A percentile compares a stretch with the other conserved stretches of the same genome.
Conservation (phyloP, 306 rosid species). For the Prunus salicina region DNA sequence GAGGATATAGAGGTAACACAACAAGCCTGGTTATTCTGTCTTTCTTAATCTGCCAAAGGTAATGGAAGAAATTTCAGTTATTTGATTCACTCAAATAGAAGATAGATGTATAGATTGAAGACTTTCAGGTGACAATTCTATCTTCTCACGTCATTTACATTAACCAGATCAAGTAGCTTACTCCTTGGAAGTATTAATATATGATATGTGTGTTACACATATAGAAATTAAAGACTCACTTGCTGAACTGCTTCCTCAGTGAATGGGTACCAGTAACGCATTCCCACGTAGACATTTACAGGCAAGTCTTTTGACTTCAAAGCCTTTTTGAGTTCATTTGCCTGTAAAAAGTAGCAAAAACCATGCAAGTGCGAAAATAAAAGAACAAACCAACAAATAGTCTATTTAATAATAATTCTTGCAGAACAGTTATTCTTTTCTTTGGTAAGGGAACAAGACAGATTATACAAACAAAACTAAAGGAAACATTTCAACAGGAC, state of each 20-base stretch:
- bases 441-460: not conserved
- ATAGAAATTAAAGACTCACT: constrained; percentile 40
- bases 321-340: constrained; percentile 76
- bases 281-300: constrained; percentile 82
- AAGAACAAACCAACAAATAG: not conserved
- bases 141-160: not conserved
- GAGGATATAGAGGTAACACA: constrained; percentile 96
- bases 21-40: constrained; percentile 92
- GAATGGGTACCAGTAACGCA: constrained; percentile 99
- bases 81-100: constrained; percentile 5
- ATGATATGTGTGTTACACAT: too few relatives aligned
- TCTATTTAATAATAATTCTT: not conserved
- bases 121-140: not conserved
- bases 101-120: not conserved
- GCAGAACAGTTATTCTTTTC: not conserved
- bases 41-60: constrained; percentile 68
- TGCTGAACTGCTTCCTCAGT: constrained; percentile 95
- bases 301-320: constrained; percentile 75
- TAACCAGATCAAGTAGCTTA: not conserved
- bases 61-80: constrained; percentile 9
- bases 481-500: not conserved
- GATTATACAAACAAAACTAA: constrained; percentile 12
- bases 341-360: constrained; percentile 45
- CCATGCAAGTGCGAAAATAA: too few relatives aligned
- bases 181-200: not conserved